Conservation (phyloP, 148 eudicot species). For the Rhododendron ferrugineum region DNA sequence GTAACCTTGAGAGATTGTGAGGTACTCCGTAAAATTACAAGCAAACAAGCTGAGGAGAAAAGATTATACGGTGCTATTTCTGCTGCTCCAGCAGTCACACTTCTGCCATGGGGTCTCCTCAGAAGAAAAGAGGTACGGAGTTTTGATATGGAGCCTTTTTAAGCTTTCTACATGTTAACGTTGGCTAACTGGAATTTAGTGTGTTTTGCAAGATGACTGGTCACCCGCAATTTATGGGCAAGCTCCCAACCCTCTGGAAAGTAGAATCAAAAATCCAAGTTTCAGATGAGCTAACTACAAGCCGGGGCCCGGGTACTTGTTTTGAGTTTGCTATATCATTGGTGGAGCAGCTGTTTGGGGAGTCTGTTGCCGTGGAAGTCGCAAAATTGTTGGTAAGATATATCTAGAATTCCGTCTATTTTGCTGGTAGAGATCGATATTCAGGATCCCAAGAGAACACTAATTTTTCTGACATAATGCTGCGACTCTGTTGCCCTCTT, state of each 20-base stretch:
- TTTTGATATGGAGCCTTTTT: neutral
- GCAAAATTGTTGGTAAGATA: slow-evolving; percentile 57
- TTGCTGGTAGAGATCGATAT: slow-evolving; percentile 2
- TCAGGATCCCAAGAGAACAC: neutral
- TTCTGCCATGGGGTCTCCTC: slow-evolving; percentile 92
- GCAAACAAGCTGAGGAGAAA: slow-evolving; percentile 78
- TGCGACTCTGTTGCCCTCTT: neutral
- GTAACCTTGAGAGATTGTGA: slow-evolving; percentile 80
- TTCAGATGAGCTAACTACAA: slow-evolving; percentile 86
- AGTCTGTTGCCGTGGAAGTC: slow-evolving; percentile 52
- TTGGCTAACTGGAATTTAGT: slow-evolving; percentile 24
- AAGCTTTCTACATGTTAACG: slow-evolving; percentile 6
- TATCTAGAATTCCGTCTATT: neutral
- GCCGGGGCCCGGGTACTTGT: slow-evolving; percentile 95
- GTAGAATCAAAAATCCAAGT: slow-evolving; percentile 77
- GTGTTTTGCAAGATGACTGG: slow-evolving; percentile 62
- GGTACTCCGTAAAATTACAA: slow-evolving; percentile 56
- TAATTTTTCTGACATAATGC: neutral
- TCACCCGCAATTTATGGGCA: slow-evolving; percentile 90
- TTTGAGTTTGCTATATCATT: slow-evolving; percentile 72
- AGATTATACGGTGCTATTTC: slow-evolving; percentile 81
- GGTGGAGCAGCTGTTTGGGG: slow-evolving; percentile 74
- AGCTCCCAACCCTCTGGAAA: slow-evolving; percentile 69
- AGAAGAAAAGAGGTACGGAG: slow-evolving; percentile 57
- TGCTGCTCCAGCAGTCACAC: slow-evolving; percentile 97